Percentiles rank a stretch among this genome's conserved stretches.
phyloP scores from a whole-genome alignment of 768 basidiomycete genomes.

The Crassisporium funariophilum region DNA sequence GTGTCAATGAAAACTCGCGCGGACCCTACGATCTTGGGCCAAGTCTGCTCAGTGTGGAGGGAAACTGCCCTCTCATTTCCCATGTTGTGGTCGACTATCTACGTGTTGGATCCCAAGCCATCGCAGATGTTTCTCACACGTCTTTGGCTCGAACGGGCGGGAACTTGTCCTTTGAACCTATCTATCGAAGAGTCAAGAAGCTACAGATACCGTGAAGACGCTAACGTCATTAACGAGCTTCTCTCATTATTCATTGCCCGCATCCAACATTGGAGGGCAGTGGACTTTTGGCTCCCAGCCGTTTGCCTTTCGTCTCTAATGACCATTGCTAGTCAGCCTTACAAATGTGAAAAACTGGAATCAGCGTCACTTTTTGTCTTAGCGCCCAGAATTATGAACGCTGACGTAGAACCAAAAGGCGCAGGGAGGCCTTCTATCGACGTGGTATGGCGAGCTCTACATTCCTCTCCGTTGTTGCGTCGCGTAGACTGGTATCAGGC shows the following conservation, averaged over 20 bases:
- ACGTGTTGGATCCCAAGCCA: slow-evolving; percentile 8
- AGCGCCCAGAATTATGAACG: too few species aligned
- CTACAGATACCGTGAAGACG: neutral
- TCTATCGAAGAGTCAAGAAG: neutral
- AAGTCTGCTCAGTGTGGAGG: slow-evolving; percentile 23
- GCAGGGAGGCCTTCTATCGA: neutral
- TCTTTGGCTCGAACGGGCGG: slow-evolving; percentile 19
- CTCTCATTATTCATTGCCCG: neutral
- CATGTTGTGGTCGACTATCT: slow-evolving; percentile 18
- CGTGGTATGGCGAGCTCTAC: neutral
- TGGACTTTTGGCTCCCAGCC: neutral
- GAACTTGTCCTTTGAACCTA: slow-evolving; percentile 9
- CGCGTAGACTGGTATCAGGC: neutral
- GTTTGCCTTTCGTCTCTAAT: neutral
- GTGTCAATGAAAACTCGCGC: neutral
- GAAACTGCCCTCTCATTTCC: slow-evolving; percentile 9
- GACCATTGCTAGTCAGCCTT: neutral
- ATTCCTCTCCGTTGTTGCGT: neutral
- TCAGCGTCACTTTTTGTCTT: neutral
- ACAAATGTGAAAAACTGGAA: neutral
- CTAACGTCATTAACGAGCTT: neutral
- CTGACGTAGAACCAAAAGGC: too few species aligned
- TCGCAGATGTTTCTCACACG: slow-evolving; percentile 4
- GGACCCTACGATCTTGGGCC: slow-evolving; percentile 19
- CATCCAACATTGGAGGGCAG: neutral